These are phyloP conservation scores for Flaveria ramosissima DNA, from an alignment of 129 eudicot species.

Conservation along the genomic window DNA sequence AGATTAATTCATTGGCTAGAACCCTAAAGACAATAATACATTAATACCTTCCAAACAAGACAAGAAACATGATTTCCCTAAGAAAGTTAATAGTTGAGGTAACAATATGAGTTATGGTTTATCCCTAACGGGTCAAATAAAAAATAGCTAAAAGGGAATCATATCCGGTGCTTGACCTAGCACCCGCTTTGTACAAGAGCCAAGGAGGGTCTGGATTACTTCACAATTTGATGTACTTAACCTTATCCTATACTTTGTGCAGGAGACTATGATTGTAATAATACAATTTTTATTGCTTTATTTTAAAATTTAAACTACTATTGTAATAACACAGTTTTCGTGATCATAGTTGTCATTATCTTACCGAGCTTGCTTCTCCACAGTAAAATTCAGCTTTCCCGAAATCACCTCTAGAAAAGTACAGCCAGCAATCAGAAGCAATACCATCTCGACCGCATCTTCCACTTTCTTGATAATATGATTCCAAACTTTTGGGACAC, in stretches of 20 bases:
- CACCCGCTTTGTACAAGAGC: no score
- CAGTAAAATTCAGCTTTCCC: slow-evolving; percentile 84
- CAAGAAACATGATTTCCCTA: slow-evolving; percentile 5
- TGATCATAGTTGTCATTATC: slow-evolving; percentile 11
- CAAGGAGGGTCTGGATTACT: no score
- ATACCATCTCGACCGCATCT: slow-evolving; percentile 95
- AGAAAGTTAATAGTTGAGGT: background rate
- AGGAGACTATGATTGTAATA: background rate
- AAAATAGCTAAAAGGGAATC: background rate
- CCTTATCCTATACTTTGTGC: no score
- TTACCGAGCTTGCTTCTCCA: slow-evolving; percentile 69
- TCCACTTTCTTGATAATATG: slow-evolving; percentile 99
- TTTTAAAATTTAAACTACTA: no score
- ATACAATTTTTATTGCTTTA: background rate
- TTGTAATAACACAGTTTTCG: no score
- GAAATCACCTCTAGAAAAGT: slow-evolving; percentile 77
- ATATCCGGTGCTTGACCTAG: background rate
- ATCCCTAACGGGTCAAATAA: background rate
- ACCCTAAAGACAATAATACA: background rate
- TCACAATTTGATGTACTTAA: no score
- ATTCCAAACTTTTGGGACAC: slow-evolving; percentile 93
- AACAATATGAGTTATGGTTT: background rate
- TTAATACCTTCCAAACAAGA: slow-evolving; percentile 2
- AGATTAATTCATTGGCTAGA: background rate
- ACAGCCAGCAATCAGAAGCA: slow-evolving; percentile 79